Percentiles rank a stretch among this genome's conserved stretches.
Evolutionary conservation across 371 early-diverging fungal species (phyloP).

Genomic region (Syncephalastrum sp.): DNA sequence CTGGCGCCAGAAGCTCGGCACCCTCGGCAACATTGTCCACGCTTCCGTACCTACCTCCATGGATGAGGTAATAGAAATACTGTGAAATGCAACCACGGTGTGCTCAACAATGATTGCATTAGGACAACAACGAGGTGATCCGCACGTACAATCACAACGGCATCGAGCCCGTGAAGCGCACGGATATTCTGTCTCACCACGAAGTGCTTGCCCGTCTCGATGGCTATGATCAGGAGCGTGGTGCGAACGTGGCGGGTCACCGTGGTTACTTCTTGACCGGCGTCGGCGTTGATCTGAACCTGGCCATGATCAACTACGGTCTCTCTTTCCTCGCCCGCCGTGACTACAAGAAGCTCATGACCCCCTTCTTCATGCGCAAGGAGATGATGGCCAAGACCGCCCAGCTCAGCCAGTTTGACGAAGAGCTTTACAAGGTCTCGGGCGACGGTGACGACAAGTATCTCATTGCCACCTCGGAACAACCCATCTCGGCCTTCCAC

Average conservation of each 20-base stretch:
- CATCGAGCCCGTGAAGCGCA: slow-evolving; percentile 62
- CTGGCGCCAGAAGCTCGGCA: slow-evolving; percentile 69
- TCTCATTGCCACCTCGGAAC: slow-evolving; percentile 99
- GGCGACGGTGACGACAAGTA: slow-evolving; percentile 95
- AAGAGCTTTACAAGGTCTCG: slow-evolving; percentile 96
- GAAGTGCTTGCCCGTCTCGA: slow-evolving; percentile 91
- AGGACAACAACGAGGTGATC: slow-evolving; percentile 84
- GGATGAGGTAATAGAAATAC: slow-evolving; percentile 65
- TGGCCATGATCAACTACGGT: slow-evolving; percentile 97
- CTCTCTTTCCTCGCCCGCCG: slow-evolving; percentile 89
- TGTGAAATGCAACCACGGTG: no score
- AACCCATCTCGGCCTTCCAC: slow-evolving; percentile 98
- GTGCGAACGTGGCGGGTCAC: slow-evolving; percentile 97
- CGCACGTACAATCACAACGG: slow-evolving; percentile 63
- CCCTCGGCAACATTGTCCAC: slow-evolving; percentile 97
- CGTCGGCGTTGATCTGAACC: slow-evolving; percentile 94
- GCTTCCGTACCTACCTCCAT: slow-evolving; percentile 85
- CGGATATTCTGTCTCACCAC: slow-evolving; percentile 85
- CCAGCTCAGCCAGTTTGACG: slow-evolving; percentile 99
- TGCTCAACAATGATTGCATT: neutral
- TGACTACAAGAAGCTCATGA: slow-evolving; percentile 96
- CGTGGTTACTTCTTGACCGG: slow-evolving; percentile 98
- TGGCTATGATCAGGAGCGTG: slow-evolving; percentile 94
- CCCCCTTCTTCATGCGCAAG: slow-evolving; percentile 98
- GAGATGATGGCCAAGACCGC: slow-evolving; percentile 99